These are phyloP conservation scores for Pachysandra terminalis DNA, from an alignment of 164 flowering plant genomes.

Conservation along the genomic window DNA sequence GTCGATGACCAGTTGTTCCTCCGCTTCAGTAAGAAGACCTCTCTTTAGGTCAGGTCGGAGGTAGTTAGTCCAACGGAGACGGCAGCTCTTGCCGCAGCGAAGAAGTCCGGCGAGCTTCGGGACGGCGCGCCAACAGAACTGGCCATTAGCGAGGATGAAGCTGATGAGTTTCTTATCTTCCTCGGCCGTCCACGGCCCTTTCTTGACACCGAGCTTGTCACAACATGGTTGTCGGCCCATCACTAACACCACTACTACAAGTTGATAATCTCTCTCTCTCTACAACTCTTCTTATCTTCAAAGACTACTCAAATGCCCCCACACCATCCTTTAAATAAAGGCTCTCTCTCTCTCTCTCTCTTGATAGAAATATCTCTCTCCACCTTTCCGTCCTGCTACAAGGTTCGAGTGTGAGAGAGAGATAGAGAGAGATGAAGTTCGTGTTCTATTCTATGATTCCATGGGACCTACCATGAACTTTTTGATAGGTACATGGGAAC, in stretches of 20 bases:
- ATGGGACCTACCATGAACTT: constrained; percentile 32
- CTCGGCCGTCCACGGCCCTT: constrained; percentile 96
- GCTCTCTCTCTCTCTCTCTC: background rate
- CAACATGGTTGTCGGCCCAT: constrained; percentile 97
- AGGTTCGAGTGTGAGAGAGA: background rate
- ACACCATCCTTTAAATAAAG: constrained; percentile 47
- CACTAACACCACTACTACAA: constrained; percentile 6
- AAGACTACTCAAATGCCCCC: constrained; percentile 33
- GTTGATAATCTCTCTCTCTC: no score
- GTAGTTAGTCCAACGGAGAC: constrained; percentile 92
- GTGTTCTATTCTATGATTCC: no score
- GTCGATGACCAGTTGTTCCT: constrained; percentile 80
- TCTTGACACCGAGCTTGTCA: constrained; percentile 90
- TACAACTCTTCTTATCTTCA: constrained; percentile 10
- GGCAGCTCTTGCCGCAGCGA: constrained; percentile 90
- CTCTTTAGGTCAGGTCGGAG: constrained; percentile 88
- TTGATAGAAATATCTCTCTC: no score
- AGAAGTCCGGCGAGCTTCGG: constrained; percentile 90
- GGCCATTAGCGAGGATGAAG: constrained; percentile 84
- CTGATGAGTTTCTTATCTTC: constrained; percentile 90
- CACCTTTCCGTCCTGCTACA: background rate
- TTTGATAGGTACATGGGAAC: constrained; percentile 63
- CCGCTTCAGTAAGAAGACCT: constrained; percentile 74
- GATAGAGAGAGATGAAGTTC: constrained; percentile 12
- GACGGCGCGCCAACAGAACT: constrained; percentile 90